Evolutionary conservation across 176 grass and related monocot species (phyloP).

Genomic region (Rhynchospora tenuis): DNA sequence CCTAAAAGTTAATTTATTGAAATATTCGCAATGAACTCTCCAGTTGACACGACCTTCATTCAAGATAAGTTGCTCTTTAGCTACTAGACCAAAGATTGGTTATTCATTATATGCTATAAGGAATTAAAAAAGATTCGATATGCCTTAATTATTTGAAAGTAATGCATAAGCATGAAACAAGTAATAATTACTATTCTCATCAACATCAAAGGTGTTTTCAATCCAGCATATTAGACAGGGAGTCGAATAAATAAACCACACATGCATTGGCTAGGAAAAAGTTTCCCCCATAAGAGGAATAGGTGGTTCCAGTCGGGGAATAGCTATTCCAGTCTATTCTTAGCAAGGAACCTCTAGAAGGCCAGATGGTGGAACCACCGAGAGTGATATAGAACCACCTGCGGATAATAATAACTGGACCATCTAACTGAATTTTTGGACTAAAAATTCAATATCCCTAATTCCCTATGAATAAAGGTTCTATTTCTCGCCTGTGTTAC

Average conservation of each 20-base stretch:
- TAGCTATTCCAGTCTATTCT: background rate
- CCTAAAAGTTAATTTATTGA: too few relatives aligned
- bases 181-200: background rate
- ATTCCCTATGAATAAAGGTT: background rate
- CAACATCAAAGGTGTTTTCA: background rate
- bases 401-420: background rate
- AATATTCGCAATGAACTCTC: too few relatives aligned
- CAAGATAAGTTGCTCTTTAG: too few relatives aligned
- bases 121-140: background rate
- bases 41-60: too few relatives aligned
- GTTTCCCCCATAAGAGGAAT: background rate
- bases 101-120: background rate
- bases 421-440: background rate
- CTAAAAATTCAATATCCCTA: background rate
- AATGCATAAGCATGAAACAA: background rate
- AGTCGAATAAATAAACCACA: background rate
- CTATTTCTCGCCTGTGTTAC: background rate
- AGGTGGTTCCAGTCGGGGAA: background rate
- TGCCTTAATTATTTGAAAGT: background rate
- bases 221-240: background rate
- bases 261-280: background rate
- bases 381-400: constrained; percentile 7
- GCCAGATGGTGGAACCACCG: background rate
- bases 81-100: too few relatives aligned
- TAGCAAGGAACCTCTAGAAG: background rate